Percentiles rank a stretch among this genome's conserved stretches.
Conservation (phyloP, 345 rosid species). For the Melaleuca quinquenervia region DNA sequence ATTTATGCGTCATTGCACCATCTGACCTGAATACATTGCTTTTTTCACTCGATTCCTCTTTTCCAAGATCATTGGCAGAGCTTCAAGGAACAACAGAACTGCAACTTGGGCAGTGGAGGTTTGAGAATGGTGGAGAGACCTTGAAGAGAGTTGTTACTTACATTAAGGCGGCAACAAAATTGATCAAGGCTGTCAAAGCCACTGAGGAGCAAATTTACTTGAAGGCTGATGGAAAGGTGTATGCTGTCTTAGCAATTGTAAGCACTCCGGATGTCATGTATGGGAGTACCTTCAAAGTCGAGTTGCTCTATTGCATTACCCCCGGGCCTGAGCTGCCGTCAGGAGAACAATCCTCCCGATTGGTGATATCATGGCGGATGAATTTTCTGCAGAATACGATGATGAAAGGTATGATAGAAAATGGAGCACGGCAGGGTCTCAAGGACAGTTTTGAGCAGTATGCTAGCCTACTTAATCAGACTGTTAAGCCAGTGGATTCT, state of each 20-base stretch:
- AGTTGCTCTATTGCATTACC: constrained; percentile 59
- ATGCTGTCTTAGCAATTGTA: constrained; percentile 45
- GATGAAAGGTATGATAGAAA: constrained; percentile 95
- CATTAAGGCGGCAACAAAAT: constrained; percentile 65
- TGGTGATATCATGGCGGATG: constrained; percentile 82
- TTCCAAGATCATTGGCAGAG: constrained; percentile 43
- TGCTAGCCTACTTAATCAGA: constrained; percentile 51
- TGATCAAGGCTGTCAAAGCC: constrained; percentile 77
- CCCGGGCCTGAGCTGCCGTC: constrained; percentile 81
- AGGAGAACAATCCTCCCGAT: constrained; percentile 60
- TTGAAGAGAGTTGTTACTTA: constrained; percentile 58
- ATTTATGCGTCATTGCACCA: constrained; percentile 45
- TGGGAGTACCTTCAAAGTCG: constrained; percentile 10
- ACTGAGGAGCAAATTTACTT: constrained; percentile 74
- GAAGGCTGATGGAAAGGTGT: constrained; percentile 70
- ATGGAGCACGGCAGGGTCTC: constrained; percentile 77
- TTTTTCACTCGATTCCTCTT: constrained; percentile 69
- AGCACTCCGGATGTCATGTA: constrained; percentile 88
- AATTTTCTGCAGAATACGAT: constrained; percentile 87
- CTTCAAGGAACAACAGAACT: constrained; percentile 71
- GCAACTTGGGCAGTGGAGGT: constrained; percentile 64
- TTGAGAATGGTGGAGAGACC: constrained; percentile 47
- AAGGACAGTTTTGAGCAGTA: constrained; percentile 74
- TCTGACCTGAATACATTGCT: constrained; percentile 54
- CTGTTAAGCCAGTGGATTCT: constrained; percentile 61